Base-by-base conservation (phyloP, 768 basidiomycete species). In the Gloeophyllum trabeum region DNA sequence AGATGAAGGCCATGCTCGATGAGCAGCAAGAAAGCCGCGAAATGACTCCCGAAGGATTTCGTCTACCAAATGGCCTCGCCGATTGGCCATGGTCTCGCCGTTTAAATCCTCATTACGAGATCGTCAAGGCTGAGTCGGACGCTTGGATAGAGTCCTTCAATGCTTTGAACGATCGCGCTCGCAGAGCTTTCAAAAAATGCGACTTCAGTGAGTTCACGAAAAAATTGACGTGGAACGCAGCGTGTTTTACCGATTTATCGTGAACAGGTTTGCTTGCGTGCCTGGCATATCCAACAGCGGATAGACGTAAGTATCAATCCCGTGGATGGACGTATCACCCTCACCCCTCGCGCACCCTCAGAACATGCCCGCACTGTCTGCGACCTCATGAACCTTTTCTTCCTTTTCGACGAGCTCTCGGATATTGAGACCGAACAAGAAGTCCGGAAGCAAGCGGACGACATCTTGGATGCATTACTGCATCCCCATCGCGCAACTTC, bases 321-420 rank as follows among this genome's bases (percentile, higher is more conserved):
- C 28, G 28, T 32, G 10, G 28, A 10, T 32, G 10, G 16, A 10
- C 28, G 28, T 32, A 16, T 10, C 16, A 32, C 28, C 10, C 10
- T 10, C 28, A 10, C 10, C 10, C 10, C 28, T 32, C 16, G 16
- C 16, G 10, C 10, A 10, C 28, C 16, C 16, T 10, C 16, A 32
- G 28, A 10, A 16, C 28, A 32, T 32, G 10, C 16, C 16, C 10
- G 28, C 10, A 16, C 28, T 32, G 10, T 10, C 28, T 58, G 56
- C 40, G 62, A 63, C 24, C 42, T 63, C 19, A 62, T 62, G 50
- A 54, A 57, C 43, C 26, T 54, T 5, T 52, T 57, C 48, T 58
- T 58, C 46, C 43, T 59, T 16, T 40, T 59, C 23, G 62, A 63
- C 41, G 55, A 62, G 38, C 54, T 54, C 41, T 52, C 57, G 24